Percentiles rank a stretch among this genome's conserved stretches.
Evolutionary conservation across 495 filamentous ascomycete species (phyloP).

Genomic region (Aspergillus leporis): DNA sequence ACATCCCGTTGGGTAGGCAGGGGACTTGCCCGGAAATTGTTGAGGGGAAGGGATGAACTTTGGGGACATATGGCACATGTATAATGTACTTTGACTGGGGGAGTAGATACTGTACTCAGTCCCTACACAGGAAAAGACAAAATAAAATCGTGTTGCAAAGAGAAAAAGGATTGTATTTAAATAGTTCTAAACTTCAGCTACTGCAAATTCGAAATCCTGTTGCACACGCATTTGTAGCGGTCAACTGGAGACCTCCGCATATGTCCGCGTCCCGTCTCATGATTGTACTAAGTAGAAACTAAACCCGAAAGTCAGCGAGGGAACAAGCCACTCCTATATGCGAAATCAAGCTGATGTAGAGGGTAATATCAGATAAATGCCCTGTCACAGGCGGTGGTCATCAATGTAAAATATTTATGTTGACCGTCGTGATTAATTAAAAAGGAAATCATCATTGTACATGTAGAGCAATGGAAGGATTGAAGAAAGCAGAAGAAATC

Average conservation of each 20-base stretch:
- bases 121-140: no score
- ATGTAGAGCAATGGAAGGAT: conserved; percentile 6
- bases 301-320: neutral
- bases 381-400: conserved; percentile 90
- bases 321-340: neutral
- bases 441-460: conserved; percentile 71
- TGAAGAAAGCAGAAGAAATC: conserved; percentile 8
- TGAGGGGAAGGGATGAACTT: no score
- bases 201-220: conserved; percentile 5
- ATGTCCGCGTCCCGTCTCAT: neutral
- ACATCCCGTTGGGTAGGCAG: conserved; percentile 4
- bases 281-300: no score
- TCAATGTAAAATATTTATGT: conserved; percentile 83
- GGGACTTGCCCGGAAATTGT: neutral
- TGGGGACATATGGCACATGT: no score
- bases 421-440: conserved; percentile 95
- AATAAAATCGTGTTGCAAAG: no score
- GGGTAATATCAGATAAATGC: conserved; percentile 61
- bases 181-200: conserved; percentile 5
- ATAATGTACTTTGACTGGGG: neutral
- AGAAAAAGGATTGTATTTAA: no score
- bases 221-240: neutral
- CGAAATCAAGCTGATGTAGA: neutral
- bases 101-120: no score
- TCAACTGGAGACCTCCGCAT: neutral